Conservation (phyloP, 805 yeast genomes). For the Osmozyma mogii region DNA sequence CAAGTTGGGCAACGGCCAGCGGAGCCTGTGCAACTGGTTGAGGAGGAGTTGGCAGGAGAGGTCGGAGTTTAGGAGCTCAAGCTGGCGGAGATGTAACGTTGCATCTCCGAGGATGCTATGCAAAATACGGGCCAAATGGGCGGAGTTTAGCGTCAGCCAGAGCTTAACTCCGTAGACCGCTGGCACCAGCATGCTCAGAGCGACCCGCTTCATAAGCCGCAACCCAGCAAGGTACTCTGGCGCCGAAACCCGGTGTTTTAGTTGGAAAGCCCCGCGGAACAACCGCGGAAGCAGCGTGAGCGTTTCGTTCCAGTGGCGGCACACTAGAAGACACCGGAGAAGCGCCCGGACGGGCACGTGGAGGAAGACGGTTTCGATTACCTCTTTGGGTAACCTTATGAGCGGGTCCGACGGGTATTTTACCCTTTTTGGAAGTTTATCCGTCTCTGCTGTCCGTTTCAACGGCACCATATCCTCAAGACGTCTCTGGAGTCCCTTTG, state of each 20-base stretch:
- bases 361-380: slow-evolving; percentile 20
- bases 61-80: slow-evolving; percentile 23
- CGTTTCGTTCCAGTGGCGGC: slow-evolving; percentile 24
- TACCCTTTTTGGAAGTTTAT: not conserved
- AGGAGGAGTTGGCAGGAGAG: slow-evolving; percentile 20
- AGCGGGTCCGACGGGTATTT: slow-evolving; percentile 19
- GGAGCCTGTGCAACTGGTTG: slow-evolving; percentile 16
- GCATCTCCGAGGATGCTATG: slow-evolving; percentile 19
- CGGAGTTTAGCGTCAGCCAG: slow-evolving; percentile 14
- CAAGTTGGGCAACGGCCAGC: slow-evolving; percentile 21
- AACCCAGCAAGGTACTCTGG: slow-evolving; percentile 25
- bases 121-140: slow-evolving; percentile 20
- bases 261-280: slow-evolving; percentile 14
- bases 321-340: slow-evolving; percentile 25
- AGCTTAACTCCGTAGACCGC: slow-evolving; percentile 16
- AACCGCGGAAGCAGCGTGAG: slow-evolving; percentile 20
- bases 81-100: slow-evolving; percentile 12
- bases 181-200: slow-evolving; percentile 8
- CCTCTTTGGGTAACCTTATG: slow-evolving; percentile 20
- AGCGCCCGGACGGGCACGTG: slow-evolving; percentile 14
- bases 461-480: slow-evolving; percentile 15
- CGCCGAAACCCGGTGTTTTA: slow-evolving; percentile 18
- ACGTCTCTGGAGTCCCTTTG: slow-evolving; percentile 1
- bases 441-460: slow-evolving; percentile 7
- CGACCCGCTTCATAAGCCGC: slow-evolving; percentile 19